phyloP scores from a whole-genome alignment of 208 protist genomes.

The Trypanosoma melophagium region DNA sequence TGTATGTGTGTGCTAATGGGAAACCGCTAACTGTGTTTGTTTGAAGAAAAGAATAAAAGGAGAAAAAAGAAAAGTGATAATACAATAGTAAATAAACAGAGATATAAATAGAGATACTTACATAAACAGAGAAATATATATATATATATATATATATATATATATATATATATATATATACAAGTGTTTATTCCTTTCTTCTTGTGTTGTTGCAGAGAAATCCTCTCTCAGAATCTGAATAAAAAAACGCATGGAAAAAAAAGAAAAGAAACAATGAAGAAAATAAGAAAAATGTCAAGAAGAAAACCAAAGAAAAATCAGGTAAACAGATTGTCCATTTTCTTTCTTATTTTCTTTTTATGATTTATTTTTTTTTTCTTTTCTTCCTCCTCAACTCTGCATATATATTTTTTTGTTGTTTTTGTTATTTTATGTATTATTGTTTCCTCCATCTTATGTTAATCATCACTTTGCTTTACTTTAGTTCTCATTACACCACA shows the following conservation, averaged over 20 bases:
- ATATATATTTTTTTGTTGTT: not conserved
- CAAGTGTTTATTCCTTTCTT: not conserved
- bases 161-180: not conserved
- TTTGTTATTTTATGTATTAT: not conserved
- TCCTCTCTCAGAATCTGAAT: not conserved
- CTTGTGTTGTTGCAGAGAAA: not conserved
- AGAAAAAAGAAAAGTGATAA: constrained; percentile 7
- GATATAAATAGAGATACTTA: not conserved
- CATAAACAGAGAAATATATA: not conserved
- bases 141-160: not conserved
- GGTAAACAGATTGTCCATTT: not conserved
- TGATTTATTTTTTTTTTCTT: not conserved
- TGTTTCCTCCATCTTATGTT: too few species aligned
- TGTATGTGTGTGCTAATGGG: too few species aligned
- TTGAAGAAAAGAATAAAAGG: constrained; percentile 1
- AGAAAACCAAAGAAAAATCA: constrained; percentile 5
- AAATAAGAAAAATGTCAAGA: constrained; percentile 12
- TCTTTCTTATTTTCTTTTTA: not conserved
- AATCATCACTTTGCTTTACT: too few species aligned
- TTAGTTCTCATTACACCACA: too few species aligned
- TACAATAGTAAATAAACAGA: not conserved
- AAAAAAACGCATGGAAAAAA: constrained; percentile 11
- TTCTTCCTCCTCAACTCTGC: not conserved
- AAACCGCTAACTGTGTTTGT: not conserved
- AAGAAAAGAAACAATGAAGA: not conserved